Conservation (phyloP, 164 flowering plant species). For the Vitis amurensis region DNA sequence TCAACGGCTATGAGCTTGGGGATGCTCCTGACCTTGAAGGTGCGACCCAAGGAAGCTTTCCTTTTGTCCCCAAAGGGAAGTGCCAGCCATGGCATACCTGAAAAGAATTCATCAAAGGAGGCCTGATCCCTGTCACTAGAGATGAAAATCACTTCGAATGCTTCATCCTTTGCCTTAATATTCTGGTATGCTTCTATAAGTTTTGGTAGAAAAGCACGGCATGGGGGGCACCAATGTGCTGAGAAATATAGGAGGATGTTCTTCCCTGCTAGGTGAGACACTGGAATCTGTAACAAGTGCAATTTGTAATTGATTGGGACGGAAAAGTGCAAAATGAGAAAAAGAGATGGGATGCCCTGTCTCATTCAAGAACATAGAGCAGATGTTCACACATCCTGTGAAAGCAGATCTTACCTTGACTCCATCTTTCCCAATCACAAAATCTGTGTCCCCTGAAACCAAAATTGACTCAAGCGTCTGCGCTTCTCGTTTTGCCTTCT, state of each 20-base stretch:
- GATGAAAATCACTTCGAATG: slow-evolving; percentile 63
- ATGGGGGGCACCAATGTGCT: slow-evolving; percentile 75
- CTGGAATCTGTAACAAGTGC: slow-evolving; percentile 34
- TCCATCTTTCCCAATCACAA: slow-evolving; percentile 40
- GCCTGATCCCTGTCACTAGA: slow-evolving; percentile 56
- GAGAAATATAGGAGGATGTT: slow-evolving; percentile 65
- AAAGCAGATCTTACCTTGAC: slow-evolving; percentile 17
- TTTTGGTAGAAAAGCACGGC: slow-evolving; percentile 59
- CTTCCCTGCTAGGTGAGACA: slow-evolving; percentile 69
- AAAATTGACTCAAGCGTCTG: slow-evolving; percentile 60
- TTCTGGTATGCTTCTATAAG: slow-evolving; percentile 54
- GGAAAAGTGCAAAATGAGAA: slow-evolving; percentile 26
- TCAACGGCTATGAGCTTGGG: slow-evolving; percentile 65
- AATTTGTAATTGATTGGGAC: slow-evolving; percentile 12
- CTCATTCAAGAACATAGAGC: not conserved
- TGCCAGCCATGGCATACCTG: slow-evolving; percentile 77
- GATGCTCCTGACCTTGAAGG: slow-evolving; percentile 54
- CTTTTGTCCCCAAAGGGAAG: slow-evolving; percentile 65
- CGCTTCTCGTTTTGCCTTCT: slow-evolving; percentile 41
- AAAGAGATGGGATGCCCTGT: not conserved
- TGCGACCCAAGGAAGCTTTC: slow-evolving; percentile 34
- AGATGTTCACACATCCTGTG: not conserved
- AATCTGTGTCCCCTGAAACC: slow-evolving; percentile 45
- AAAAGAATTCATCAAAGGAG: slow-evolving; percentile 56
- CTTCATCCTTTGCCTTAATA: slow-evolving; percentile 54